phyloP scores from a whole-genome alignment of 371 early-diverging fungal species.

The Mucor racemosus region DNA sequence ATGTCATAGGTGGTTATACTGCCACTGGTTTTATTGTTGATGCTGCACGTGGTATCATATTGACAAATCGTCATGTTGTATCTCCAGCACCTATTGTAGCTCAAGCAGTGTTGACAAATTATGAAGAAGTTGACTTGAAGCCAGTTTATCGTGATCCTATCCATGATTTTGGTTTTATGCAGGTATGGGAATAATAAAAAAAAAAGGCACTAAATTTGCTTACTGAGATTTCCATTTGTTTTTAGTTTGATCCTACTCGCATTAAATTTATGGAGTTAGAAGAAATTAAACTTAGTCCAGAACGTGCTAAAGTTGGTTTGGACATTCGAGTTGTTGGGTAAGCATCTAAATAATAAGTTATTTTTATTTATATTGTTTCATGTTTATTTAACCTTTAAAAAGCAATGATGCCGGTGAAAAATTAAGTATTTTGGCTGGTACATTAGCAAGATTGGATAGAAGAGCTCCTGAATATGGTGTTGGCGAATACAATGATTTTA shows the following conservation, averaged over 20 bases:
- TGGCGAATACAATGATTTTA: constrained; percentile 76
- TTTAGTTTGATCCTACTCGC: constrained; percentile 80
- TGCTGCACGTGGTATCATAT: constrained; percentile 77
- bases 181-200: constrained; percentile 16
- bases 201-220: background rate
- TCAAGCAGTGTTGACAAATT: constrained; percentile 82
- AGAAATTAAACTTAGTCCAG: constrained; percentile 77
- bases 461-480: constrained; percentile 41
- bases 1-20: constrained; percentile 56
- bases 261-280: constrained; percentile 75
- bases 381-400: background rate
- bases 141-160: constrained; percentile 87
- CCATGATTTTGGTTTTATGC: constrained; percentile 90
- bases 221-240: constrained; percentile 57
- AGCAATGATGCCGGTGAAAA: constrained; percentile 88
- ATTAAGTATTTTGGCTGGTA: constrained; percentile 77
- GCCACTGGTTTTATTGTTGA: constrained; percentile 96
- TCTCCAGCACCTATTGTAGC: constrained; percentile 88
- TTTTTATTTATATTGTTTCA: background rate
- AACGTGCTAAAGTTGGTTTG: constrained; percentile 80
- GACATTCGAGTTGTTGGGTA: constrained; percentile 86
- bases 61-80: constrained; percentile 92
- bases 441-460: constrained; percentile 79
- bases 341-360: background rate
- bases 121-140: constrained; percentile 85